Base-by-base conservation (phyloP, 2,329 filamentous ascomycete genomes). In the Colletotrichum sp. region DNA sequence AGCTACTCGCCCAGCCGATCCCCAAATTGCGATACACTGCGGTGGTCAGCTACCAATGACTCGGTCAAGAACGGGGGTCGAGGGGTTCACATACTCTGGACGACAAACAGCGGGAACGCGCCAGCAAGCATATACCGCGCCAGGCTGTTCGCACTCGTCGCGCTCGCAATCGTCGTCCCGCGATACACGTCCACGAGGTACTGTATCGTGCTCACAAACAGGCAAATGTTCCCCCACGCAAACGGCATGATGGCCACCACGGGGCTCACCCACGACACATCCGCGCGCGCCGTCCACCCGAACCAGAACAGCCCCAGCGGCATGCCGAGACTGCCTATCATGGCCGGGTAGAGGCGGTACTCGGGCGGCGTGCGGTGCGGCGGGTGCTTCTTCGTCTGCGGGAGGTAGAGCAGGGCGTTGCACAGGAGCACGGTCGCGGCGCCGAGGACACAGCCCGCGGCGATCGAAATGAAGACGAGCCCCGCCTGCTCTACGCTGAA, bases 271-370 rank as follows among this genome's bases (percentile, higher is more conserved):
- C 90, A 92, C 5, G 87, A 86, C 2, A 89, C 80, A 8, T 84
- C 84, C 1, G 78, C 73, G 6, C 85, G 82, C 1, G 89, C 88
- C 2, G 89, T 88, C 91, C 91, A 93, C 1, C 87, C 90, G 78
- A 92, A 92, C 90, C 91, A 91, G 84, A 93, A 92, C 75, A 93
- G 87, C 13, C 90, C 88, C 15, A 91, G 81, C 2, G 92, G 91
- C 13, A 94, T 85, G 4, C 85, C 83, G 16, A 90, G 75, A 7
- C 88, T 85, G 5, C 88, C 90, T 12, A 89, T 78, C 78, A 93
- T 91, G 32, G 91, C 91, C 6, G 94, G 84, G 0, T 91, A 90
- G 13, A 94, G 83, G 0, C 92, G 85, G 75, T 92, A 85, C 81
- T 94, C 91, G 0, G 91, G 91, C 0, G 86, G 86, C 0, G 88